These are phyloP conservation scores for Penicillium nucicola DNA, from an alignment of 495 filamentous ascomycete species.

Conservation along the genomic window DNA sequence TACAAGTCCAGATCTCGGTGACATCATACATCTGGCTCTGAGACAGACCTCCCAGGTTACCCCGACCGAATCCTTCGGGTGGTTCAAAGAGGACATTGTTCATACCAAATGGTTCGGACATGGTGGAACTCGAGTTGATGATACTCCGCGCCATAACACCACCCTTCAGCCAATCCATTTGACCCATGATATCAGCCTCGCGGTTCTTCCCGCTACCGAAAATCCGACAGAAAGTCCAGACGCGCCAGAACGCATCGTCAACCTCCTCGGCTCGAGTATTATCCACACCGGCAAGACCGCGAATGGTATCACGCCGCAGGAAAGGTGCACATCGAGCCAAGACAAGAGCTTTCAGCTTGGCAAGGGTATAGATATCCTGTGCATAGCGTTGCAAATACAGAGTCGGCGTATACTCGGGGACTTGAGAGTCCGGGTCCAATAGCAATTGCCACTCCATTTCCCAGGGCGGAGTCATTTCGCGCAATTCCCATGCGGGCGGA, in stretches of 20 bases:
- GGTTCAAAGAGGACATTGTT: conserved; percentile 55
- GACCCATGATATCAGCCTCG: conserved; percentile 60
- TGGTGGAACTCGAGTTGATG: conserved; percentile 27
- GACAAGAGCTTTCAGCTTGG: conserved; percentile 57
- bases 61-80: conserved; percentile 55
- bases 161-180: conserved; percentile 64
- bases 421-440: conserved; percentile 43
- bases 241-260: conserved; percentile 65
- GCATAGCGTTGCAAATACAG: conserved; percentile 55
- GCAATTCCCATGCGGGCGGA: conserved; percentile 63
- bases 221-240: conserved; percentile 69
- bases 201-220: conserved; percentile 59
- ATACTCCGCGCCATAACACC: conserved; percentile 46
- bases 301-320: conserved; percentile 55
- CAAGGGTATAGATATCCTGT: conserved; percentile 57
- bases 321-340: conserved; percentile 57
- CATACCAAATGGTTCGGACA: conserved; percentile 49
- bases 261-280: conserved; percentile 49
- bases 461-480: conserved; percentile 59
- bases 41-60: conserved; percentile 55
- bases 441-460: conserved; percentile 40
- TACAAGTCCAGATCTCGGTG: conserved; percentile 65
- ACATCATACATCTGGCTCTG: conserved; percentile 60
- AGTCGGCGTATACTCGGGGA: conserved; percentile 55
- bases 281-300: conserved; percentile 52